Conservation (phyloP, 192 early-diverging fungal genomes). For the Fimicolochytrium jonesii region DNA sequence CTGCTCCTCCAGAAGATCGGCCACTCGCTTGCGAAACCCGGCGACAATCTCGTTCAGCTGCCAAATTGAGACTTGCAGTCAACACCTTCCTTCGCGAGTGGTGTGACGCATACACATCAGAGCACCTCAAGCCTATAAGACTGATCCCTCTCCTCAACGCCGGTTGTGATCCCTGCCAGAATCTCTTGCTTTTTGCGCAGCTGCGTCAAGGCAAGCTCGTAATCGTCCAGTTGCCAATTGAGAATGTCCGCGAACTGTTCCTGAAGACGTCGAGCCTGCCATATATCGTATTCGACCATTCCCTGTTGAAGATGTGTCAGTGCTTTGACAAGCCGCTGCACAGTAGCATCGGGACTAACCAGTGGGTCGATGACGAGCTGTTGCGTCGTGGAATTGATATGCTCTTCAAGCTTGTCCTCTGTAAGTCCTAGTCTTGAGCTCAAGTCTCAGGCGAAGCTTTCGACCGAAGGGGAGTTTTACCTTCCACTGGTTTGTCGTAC, state of each 20-base stretch:
- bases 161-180: conserved; percentile 24
- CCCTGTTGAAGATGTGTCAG: too few relatives aligned
- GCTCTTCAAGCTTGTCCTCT: too few relatives aligned
- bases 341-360: too few relatives aligned
- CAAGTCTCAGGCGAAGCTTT: too few relatives aligned
- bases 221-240: conserved; percentile 46
- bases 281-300: conserved; percentile 43
- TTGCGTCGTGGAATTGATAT: too few relatives aligned
- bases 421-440: too few relatives aligned
- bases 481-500: conserved; percentile 26
- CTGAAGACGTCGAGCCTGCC: conserved; percentile 39
- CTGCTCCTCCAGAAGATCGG: conserved; percentile 39
- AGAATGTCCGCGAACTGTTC: conserved; percentile 47
- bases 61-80: neutral
- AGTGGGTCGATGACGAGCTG: conserved; percentile 37
- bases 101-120: neutral
- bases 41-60: conserved; percentile 32
- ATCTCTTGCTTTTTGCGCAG: conserved; percentile 41
- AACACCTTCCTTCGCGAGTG: neutral
- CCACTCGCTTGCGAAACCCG: conserved; percentile 31
- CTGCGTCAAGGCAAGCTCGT: conserved; percentile 39
- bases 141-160: conserved; percentile 31
- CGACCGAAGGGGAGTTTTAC: neutral
- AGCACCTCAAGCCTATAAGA: conserved; percentile 32
- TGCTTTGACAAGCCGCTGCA: too few relatives aligned